phyloP scores from a whole-genome alignment of 345 rosid species.

The Erucastrum elatum region DNA sequence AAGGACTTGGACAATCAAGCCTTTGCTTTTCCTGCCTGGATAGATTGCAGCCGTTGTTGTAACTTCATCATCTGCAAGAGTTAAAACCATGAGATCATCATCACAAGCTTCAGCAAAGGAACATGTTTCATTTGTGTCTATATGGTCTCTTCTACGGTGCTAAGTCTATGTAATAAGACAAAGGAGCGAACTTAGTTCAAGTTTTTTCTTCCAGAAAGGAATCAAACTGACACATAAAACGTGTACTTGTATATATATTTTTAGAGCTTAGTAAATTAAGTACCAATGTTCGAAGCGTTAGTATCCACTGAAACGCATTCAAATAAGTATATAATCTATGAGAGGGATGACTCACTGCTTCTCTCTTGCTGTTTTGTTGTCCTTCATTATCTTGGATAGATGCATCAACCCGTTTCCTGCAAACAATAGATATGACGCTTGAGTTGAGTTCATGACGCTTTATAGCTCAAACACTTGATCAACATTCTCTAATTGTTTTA shows the following conservation, averaged over 20 bases:
- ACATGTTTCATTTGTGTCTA: neutral
- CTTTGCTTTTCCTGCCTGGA: constrained; percentile 86
- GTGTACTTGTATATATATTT: neutral
- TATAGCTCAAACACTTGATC: constrained; percentile 3
- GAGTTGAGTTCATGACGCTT: constrained; percentile 1
- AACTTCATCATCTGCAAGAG: constrained; percentile 67
- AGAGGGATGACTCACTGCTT: constrained; percentile 54
- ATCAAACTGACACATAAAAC: neutral
- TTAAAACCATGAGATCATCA: constrained; percentile 21
- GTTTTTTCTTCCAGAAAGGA: neutral
- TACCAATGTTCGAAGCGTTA: neutral
- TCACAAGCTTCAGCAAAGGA: neutral
- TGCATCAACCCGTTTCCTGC: constrained; percentile 90
- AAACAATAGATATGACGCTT: neutral
- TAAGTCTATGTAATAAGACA: neutral
- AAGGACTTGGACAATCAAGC: constrained; percentile 44
- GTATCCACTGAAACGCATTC: neutral
- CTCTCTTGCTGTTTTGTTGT: constrained; percentile 89
- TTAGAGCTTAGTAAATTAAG: neutral
- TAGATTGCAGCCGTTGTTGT: constrained; percentile 83
- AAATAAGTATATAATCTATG: neutral
- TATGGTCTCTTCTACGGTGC: neutral
- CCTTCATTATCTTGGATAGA: constrained; percentile 89
- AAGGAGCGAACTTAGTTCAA: neutral
- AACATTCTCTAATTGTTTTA: neutral